Conservation (phyloP, 2,329 filamentous ascomycete genomes). For the Ustulina deusta region DNA sequence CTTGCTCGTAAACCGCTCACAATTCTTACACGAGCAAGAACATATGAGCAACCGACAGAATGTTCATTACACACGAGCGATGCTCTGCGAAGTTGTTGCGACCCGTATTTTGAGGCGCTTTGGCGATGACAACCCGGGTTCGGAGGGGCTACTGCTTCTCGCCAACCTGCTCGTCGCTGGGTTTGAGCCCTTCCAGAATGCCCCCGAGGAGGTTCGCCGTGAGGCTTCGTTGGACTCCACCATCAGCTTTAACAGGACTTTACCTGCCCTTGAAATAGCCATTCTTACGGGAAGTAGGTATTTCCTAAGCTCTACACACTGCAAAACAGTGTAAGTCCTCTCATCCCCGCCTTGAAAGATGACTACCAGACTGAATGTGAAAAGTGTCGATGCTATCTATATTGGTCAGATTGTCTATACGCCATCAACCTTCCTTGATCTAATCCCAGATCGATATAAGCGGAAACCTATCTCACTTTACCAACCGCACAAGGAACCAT, state of each 20-base stretch:
- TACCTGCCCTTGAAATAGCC: conserved; percentile 84
- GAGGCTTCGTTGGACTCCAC: conserved; percentile 65
- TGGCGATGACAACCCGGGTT: conserved; percentile 79
- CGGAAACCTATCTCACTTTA: conserved; percentile 84
- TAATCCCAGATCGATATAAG: conserved; percentile 89
- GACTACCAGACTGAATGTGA: conserved; percentile 32
- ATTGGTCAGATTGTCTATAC: conserved; percentile 85
- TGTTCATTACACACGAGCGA: conserved; percentile 81
- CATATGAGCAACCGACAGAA: conserved; percentile 83
- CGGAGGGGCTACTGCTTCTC: conserved; percentile 76
- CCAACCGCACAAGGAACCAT: conserved; percentile 77
- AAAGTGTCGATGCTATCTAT: conserved; percentile 80
- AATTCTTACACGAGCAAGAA: conserved; percentile 82
- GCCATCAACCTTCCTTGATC: conserved; percentile 82
- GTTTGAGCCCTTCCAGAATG: conserved; percentile 88
- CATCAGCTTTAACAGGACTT: conserved; percentile 66
- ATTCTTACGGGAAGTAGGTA: conserved; percentile 85
- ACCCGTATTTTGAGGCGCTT: conserved; percentile 82
- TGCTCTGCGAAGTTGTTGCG: conserved; percentile 83
- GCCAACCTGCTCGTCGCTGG: conserved; percentile 85
- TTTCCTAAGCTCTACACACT: conserved; percentile 81
- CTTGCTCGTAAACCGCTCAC: conserved; percentile 82
- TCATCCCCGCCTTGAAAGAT: background rate
- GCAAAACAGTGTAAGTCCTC: conserved; percentile 73
- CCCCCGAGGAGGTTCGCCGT: conserved; percentile 73